phyloP scores from a whole-genome alignment of 345 rosid genomes.

The Noccaea caerulescens region DNA sequence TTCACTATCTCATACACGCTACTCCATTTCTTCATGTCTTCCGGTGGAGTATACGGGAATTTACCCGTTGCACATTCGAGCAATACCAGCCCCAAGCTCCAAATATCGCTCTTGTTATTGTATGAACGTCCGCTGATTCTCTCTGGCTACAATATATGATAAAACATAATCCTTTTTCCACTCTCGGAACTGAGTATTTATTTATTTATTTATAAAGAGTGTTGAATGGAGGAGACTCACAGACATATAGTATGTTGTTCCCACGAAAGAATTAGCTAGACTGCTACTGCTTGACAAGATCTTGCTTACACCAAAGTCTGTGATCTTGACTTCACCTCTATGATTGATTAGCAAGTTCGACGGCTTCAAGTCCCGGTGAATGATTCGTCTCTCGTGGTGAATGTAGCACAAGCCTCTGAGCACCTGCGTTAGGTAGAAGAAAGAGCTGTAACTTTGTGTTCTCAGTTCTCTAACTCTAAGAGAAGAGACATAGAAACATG shows the following conservation, averaged over 20 bases:
- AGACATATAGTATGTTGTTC: conserved; percentile 87
- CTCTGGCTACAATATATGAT: conserved; percentile 68
- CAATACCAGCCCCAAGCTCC: conserved; percentile 93
- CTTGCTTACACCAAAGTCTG: conserved; percentile 94
- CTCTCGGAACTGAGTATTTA: background rate
- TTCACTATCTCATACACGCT: conserved; percentile 79
- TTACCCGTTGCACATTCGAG: conserved; percentile 83
- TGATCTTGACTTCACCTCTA: conserved; percentile 91
- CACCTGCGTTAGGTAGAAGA: conserved; percentile 54
- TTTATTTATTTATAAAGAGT: background rate
- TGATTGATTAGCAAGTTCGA: conserved; percentile 89
- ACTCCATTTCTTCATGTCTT: conserved; percentile 63
- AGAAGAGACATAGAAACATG: background rate
- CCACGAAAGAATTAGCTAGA: conserved; percentile 79
- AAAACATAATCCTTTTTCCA: background rate
- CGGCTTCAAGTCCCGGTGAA: conserved; percentile 89
- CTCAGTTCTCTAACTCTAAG: background rate
- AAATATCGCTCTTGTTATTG: conserved; percentile 64
- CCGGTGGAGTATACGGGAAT: conserved; percentile 84
- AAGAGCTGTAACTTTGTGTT: conserved; percentile 8
- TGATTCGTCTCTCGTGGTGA: conserved; percentile 82
- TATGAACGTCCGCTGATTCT: conserved; percentile 59
- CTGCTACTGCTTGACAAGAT: conserved; percentile 77
- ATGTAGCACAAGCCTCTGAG: conserved; percentile 78
- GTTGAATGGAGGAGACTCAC: conserved; percentile 55